Evolutionary conservation across 345 rosid genomes (phyloP), one percentile per base, ranked within the genome.

Genomic region (Acer saccharum): DNA sequence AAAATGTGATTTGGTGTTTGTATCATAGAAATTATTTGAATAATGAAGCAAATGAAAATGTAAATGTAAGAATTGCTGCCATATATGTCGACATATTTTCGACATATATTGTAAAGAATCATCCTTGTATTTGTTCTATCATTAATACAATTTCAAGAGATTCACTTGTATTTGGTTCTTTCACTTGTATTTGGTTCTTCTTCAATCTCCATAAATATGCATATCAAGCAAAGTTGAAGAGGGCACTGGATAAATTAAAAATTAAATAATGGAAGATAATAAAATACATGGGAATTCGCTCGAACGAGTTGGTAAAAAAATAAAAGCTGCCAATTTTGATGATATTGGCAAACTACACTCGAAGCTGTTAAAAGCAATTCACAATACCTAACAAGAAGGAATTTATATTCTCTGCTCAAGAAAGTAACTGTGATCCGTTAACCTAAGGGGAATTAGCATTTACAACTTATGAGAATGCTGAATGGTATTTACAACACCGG

Each of bases 391-490:
- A 25, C 46, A 43, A 16, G 6, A 76, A 76, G 58, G n/a, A 76
- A 65, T 65, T 54, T 67, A 54, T 52, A 35, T 50, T 35, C 62
- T 55, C 72, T 39, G 55, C 64, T 54, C 39, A 50, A 65, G 6
- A 77, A 50, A 65, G 3, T 74, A 71, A 73, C 78, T 83, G 81
- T 69, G 83, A 81, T 80, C 81, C 76, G 10, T 78, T 77, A 76
- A 69, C 82, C 85, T 83, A 84, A 62, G 72, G 72, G 76, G 79
- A 80, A 81, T 48, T 76, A 79, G 81, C 85, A 87, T 83, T 82
- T 89, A 88, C 91, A 88, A 78, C 76, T 82, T 81, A 68, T 72
- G 75, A 27, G 57, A 75, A 46, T 35, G 6, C 39, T 35, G 39
- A 72, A 46, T 9, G 32, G 80, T 76, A 86, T 90, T 67, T 85